A percentile compares a stretch with the other conserved stretches of the same genome.
Evolutionary conservation across 2,329 filamentous ascomycete species (phyloP).

Genomic region (Claviceps pazoutovae): DNA sequence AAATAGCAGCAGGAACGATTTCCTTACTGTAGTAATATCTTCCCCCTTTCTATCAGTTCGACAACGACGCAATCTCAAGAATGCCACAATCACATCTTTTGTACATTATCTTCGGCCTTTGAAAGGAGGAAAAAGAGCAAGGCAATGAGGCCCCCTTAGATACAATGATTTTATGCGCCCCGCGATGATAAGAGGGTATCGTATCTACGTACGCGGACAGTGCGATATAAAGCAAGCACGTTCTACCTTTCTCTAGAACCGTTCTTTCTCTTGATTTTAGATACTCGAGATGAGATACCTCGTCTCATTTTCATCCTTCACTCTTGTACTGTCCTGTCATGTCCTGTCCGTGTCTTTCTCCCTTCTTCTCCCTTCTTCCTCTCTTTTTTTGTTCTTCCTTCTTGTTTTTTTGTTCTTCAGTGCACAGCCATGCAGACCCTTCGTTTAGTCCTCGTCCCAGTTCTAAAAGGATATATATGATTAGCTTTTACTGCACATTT

Average conservation of each 20-base stretch:
- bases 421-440: constrained; percentile 1
- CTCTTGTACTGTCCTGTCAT: no score
- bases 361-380: no score
- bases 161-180: background rate
- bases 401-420: background rate
- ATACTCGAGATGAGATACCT: no score
- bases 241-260: background rate
- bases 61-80: no score
- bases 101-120: no score
- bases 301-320: no score
- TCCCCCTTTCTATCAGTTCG: no score
- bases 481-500: background rate
- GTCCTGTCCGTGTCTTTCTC: background rate
- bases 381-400: background rate
- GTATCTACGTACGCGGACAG: background rate
- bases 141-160: background rate
- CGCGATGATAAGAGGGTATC: background rate
- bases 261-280: no score
- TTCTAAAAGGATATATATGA: constrained; percentile 24
- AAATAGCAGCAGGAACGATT: no score
- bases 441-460: constrained; percentile 48
- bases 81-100: no score
- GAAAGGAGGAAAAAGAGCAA: no score
- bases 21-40: no score
- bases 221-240: background rate